Evolutionary conservation across 768 basidiomycete genomes (phyloP).

Genomic region (Russula emetica): DNA sequence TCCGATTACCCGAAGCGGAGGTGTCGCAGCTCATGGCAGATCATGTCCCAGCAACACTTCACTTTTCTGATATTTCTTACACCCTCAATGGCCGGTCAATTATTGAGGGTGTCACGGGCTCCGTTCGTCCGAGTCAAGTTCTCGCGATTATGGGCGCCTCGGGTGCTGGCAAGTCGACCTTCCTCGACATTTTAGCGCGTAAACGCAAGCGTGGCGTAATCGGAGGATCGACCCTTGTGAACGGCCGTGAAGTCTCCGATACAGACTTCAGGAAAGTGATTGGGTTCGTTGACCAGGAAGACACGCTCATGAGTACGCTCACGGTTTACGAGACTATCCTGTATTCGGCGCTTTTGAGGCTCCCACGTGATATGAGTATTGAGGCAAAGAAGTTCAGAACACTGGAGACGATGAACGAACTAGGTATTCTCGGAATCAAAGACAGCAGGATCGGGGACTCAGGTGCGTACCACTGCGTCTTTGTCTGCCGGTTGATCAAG

Average conservation of each 20-base stretch:
- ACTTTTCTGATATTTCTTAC: constrained; percentile 85
- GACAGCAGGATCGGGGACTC: constrained; percentile 86
- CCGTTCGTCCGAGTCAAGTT: constrained; percentile 82
- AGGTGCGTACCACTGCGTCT: constrained; percentile 44
- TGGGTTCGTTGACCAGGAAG: constrained; percentile 98
- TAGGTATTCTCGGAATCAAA: constrained; percentile 89
- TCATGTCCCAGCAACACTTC: constrained; percentile 90
- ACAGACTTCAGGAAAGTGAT: constrained; percentile 77
- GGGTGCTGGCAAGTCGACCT: constrained; percentile 93
- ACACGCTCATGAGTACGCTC: constrained; percentile 93
- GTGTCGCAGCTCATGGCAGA: constrained; percentile 85
- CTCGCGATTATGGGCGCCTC: constrained; percentile 98
- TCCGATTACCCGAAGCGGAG: constrained; percentile 77
- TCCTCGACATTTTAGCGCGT: constrained; percentile 92
- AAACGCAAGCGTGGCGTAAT: constrained; percentile 82
- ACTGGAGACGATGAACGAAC: constrained; percentile 91
- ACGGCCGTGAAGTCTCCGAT: constrained; percentile 74
- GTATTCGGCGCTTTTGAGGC: constrained; percentile 83
- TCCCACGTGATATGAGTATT: constrained; percentile 92
- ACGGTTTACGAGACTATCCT: constrained; percentile 98
- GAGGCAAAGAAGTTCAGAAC: constrained; percentile 95
- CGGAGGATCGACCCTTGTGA: constrained; percentile 72
- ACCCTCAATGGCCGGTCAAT: constrained; percentile 61
- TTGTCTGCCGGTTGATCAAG: not conserved
- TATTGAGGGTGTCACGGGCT: constrained; percentile 77